Evolutionary conservation across 2,329 filamentous ascomycete genomes (phyloP).

Genomic region (Ophiostoma ips): DNA sequence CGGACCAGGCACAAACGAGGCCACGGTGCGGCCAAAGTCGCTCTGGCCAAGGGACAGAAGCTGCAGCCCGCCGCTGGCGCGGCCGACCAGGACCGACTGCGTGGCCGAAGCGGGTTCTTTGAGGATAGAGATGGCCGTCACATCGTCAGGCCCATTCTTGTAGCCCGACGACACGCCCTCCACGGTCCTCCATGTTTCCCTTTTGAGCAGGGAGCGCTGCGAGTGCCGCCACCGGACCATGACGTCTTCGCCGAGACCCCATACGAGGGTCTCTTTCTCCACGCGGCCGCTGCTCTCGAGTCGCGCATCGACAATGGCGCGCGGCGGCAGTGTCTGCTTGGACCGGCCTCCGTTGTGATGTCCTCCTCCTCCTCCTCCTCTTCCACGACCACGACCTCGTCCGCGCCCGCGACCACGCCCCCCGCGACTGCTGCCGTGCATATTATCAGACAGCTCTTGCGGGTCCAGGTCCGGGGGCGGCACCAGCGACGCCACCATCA

Average conservation of each 20-base stretch:
- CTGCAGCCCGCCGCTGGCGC: neutral
- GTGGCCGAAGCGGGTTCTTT: neutral
- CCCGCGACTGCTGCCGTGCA: constrained; percentile 21
- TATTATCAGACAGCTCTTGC: neutral
- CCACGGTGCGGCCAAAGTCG: neutral
- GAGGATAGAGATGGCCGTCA: neutral
- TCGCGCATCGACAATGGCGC: neutral
- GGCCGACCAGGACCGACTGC: neutral
- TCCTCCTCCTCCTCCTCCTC: neutral
- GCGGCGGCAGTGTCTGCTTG: neutral
- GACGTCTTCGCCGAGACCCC: constrained; percentile 38
- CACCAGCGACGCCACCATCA: constrained; percentile 25
- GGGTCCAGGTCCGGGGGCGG: constrained; percentile 14
- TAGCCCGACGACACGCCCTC: neutral
- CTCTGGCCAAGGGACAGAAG: neutral
- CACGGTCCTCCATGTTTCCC: neutral
- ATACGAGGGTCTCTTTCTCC: constrained; percentile 31
- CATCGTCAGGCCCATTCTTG: neutral
- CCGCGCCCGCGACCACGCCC: constrained; percentile 15
- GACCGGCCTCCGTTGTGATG: neutral
- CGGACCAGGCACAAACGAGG: neutral
- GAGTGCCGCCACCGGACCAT: constrained; percentile 25
- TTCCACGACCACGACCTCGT: neutral
- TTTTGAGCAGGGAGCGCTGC: neutral
- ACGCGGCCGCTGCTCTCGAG: neutral